Conservation (phyloP, 2,329 filamentous ascomycete genomes). For the Colletotrichum higginsianum region DNA sequence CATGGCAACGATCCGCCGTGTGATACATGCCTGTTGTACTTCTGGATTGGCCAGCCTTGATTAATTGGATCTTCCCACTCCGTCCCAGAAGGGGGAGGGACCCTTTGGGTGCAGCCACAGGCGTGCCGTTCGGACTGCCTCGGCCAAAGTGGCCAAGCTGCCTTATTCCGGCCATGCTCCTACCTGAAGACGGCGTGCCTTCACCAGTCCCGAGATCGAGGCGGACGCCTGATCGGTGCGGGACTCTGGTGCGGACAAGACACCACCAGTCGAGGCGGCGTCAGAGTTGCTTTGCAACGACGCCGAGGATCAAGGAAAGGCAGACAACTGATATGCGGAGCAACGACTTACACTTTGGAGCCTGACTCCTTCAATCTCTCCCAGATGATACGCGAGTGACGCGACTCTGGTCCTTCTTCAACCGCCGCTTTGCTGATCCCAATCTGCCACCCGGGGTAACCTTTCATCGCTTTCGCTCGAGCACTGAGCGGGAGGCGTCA, state of each 20-base stretch:
- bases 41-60: conserved; percentile 40
- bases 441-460: conserved; percentile 32
- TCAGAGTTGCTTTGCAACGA: background rate
- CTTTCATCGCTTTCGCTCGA: conserved; percentile 6
- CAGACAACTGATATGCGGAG: conserved; percentile 4
- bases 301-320: background rate
- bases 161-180: conserved; percentile 24
- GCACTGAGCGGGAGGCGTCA: conserved; percentile 9
- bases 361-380: conserved; percentile 26
- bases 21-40: too few species aligned
- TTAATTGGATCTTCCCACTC: conserved; percentile 38
- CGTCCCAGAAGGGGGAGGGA: background rate
- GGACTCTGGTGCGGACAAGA: background rate
- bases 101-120: conserved; percentile 1
- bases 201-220: conserved; percentile 5
- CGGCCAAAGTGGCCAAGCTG: conserved; percentile 12
- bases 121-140: conserved; percentile 8
- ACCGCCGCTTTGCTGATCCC: conserved; percentile 32
- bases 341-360: conserved; percentile 21
- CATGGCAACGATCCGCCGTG: conserved; percentile 31
- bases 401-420: conserved; percentile 11
- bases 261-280: background rate
- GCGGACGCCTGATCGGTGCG: background rate
- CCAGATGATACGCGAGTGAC: conserved; percentile 12
- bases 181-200: conserved; percentile 25